Conservation (phyloP, 176 grass and related monocot genomes). For the maize (Zea mays) region DNA sequence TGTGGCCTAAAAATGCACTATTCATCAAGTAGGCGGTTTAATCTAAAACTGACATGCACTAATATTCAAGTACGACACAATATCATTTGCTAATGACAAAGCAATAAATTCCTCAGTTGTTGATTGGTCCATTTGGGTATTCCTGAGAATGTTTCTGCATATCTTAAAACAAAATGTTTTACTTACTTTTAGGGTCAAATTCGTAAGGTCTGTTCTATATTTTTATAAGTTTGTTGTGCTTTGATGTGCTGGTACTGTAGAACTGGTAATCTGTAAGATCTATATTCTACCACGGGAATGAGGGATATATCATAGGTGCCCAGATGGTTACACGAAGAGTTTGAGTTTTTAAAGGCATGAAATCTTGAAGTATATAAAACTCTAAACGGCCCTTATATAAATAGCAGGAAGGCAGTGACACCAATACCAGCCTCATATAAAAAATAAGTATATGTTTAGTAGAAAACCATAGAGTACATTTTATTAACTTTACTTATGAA, state of each 20-base stretch:
- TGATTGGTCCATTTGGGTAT: not conserved
- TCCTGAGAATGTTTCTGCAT: not conserved
- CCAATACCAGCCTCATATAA: not conserved
- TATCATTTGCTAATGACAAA: not conserved
- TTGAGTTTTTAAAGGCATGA: not conserved
- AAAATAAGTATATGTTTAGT: not conserved
- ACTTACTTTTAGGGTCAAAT: not conserved
- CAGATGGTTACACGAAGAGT: not conserved
- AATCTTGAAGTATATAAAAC: not conserved
- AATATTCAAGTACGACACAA: constrained; percentile 20
- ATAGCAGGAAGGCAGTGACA: not conserved
- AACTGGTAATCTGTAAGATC: not conserved
- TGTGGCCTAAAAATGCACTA: constrained; percentile 8
- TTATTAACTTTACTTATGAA: not conserved
- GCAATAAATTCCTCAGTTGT: not conserved
- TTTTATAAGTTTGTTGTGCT: not conserved
- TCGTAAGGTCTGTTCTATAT: not conserved
- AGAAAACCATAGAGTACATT: not conserved
- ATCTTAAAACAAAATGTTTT: constrained; percentile 7
- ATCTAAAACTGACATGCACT: constrained; percentile 6
- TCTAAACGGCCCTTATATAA: constrained; percentile 12
- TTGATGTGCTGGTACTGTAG: constrained; percentile 1
- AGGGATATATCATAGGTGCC: not conserved
- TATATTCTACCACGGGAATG: not conserved
- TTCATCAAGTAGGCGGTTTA: not conserved